phyloP scores from a whole-genome alignment of 352 stramenopile genomes.

The Globisporangium camurandrum region DNA sequence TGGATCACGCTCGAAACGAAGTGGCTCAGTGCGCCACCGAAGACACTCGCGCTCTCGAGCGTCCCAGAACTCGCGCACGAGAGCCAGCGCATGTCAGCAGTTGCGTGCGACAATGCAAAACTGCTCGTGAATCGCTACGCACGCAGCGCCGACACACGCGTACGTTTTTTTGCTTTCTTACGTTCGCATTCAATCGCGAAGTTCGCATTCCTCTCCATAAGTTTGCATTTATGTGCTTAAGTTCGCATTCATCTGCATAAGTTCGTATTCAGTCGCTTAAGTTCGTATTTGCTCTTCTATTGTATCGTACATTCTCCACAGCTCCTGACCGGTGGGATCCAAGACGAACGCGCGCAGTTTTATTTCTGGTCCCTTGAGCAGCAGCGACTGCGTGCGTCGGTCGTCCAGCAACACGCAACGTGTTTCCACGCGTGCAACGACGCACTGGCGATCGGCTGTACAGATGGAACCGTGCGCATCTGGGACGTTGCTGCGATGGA shows the following conservation, averaged over 20 bases:
- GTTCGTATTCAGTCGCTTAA: too few species aligned
- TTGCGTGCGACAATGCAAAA: conserved; percentile 57
- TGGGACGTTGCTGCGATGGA: conserved; percentile 75
- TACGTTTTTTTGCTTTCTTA: conserved; percentile 19
- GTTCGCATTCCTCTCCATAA: too few species aligned
- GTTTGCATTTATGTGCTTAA: too few species aligned
- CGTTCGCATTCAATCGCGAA: too few species aligned
- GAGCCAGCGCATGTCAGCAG: conserved; percentile 32
- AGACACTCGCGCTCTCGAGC: conserved; percentile 32
- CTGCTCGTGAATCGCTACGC: conserved; percentile 61
- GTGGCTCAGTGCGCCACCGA: conserved; percentile 48
- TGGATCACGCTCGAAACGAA: conserved; percentile 65
- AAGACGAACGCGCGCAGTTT: conserved; percentile 70
- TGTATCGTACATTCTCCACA: too few species aligned
- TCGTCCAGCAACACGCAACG: conserved; percentile 53
- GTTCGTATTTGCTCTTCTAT: too few species aligned
- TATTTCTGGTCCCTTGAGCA: conserved; percentile 83
- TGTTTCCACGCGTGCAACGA: conserved; percentile 82
- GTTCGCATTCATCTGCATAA: too few species aligned
- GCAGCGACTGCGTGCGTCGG: conserved; percentile 49
- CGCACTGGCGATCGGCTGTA: conserved; percentile 65
- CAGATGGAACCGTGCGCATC: conserved; percentile 71
- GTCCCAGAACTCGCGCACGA: conserved; percentile 55
- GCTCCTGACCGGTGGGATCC: conserved; percentile 68
- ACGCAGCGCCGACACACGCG: conserved; percentile 46